Percentiles rank a stretch among this genome's conserved stretches.
These are phyloP conservation scores for Citrus medica DNA, from an alignment of 345 rosid genomes.

Conservation along the genomic window DNA sequence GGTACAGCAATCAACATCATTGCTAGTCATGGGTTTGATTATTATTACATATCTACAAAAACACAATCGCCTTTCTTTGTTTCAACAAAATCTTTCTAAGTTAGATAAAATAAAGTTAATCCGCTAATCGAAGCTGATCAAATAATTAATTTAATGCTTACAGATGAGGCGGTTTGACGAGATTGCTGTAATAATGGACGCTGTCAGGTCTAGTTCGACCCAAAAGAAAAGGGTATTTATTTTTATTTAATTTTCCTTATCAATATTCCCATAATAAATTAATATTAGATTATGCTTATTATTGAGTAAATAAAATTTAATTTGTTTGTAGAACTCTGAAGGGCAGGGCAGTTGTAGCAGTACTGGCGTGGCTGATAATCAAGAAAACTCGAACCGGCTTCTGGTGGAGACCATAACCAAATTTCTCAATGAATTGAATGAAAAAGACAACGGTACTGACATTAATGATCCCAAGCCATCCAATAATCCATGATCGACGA, in stretches of 20 bases:
- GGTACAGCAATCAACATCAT: neutral
- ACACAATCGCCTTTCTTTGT: too few species aligned
- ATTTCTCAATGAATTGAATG: slow-evolving; percentile 11
- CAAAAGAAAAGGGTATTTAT: neutral
- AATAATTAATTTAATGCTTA: neutral
- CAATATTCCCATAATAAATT: too few species aligned
- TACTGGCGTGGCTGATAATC: neutral
- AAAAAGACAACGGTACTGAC: neutral
- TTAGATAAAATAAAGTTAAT: too few species aligned
- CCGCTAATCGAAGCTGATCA: too few species aligned
- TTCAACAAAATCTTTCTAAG: too few species aligned
- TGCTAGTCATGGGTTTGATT: neutral
- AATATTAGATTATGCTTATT: too few species aligned
- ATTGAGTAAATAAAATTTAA: neutral
- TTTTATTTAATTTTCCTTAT: too few species aligned
- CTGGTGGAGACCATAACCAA: slow-evolving; percentile 16
- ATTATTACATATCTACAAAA: too few species aligned
- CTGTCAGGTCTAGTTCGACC: neutral
- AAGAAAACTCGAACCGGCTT: slow-evolving; percentile 5
- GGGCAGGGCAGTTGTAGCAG: neutral
- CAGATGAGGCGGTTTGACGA: neutral
- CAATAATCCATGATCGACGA: neutral
- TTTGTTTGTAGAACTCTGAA: neutral
- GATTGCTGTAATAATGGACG: neutral
- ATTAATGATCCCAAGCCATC: slow-evolving; percentile 6